Percentiles rank a stretch among this genome's conserved stretches.
Evolutionary conservation across 306 rosid genomes (phyloP).

Genomic region (Trichosanthes cucumerina): DNA sequence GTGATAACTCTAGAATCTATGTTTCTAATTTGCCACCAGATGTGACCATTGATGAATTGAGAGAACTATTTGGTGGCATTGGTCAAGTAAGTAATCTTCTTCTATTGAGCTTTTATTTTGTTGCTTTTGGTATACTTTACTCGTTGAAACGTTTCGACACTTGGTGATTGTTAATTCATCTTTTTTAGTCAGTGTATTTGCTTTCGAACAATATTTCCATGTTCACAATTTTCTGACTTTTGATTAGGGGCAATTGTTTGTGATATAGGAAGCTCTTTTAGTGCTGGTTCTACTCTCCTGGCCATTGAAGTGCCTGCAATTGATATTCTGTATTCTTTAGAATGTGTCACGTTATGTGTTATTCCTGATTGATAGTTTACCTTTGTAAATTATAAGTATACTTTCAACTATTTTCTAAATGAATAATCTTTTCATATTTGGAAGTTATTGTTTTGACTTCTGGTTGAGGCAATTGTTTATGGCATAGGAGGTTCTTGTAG

Average conservation of each 20-base stretch:
- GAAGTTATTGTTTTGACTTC: background rate
- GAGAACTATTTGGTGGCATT: slow-evolving; percentile 95
- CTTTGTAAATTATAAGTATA: background rate
- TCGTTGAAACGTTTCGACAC: background rate
- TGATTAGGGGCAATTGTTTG: background rate
- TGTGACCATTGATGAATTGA: slow-evolving; percentile 78
- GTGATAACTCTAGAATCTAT: slow-evolving; percentile 97
- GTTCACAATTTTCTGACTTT: background rate
- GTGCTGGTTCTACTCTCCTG: background rate
- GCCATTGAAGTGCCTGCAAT: background rate
- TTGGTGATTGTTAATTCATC: background rate
- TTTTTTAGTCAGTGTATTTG: background rate
- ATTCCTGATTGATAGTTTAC: background rate
- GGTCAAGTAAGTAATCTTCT: slow-evolving; percentile 66
- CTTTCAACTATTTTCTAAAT: background rate
- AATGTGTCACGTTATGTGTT: background rate
- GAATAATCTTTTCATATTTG: background rate
- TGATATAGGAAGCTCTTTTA: background rate
- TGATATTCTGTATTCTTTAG: background rate
- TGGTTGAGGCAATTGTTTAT: background rate
- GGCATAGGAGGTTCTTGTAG: background rate
- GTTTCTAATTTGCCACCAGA: slow-evolving; percentile 90
- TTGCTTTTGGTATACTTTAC: background rate
- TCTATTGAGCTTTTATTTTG: slow-evolving; percentile 16
- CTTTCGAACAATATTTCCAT: background rate